Conservation (phyloP, 345 rosid species). For the Excoecaria agallocha region DNA sequence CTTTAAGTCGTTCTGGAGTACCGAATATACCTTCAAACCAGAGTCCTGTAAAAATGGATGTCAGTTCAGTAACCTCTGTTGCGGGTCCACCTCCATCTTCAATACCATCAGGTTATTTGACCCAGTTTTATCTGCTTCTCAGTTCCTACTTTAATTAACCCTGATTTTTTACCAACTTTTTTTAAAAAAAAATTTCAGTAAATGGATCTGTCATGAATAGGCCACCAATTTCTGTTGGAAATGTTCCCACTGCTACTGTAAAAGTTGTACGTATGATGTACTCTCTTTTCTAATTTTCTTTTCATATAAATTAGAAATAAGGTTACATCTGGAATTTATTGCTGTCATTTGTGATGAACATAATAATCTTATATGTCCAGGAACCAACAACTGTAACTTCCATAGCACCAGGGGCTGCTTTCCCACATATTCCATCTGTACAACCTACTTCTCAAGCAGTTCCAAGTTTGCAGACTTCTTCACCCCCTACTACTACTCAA, state of each 20-base stretch:
- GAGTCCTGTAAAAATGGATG: slow-evolving; percentile 81
- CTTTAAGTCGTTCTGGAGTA: slow-evolving; percentile 71
- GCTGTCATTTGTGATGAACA: slow-evolving; percentile 2
- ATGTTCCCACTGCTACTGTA: slow-evolving; percentile 72
- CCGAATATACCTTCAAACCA: slow-evolving; percentile 61
- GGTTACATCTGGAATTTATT: slow-evolving; percentile 9
- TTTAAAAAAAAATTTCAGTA: slow-evolving; percentile 46
- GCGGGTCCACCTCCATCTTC: slow-evolving; percentile 61
- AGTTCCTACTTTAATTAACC: slow-evolving; percentile 11
- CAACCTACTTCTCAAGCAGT: slow-evolving; percentile 75
- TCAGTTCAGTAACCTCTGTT: slow-evolving; percentile 59
- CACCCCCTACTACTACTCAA: slow-evolving; percentile 72
- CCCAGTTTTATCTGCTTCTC: slow-evolving; percentile 6
- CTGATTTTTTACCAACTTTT: no score
- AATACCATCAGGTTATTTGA: slow-evolving; percentile 64
- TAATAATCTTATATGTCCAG: slow-evolving; percentile 36
- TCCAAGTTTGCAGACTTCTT: slow-evolving; percentile 75
- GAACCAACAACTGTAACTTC: slow-evolving; percentile 86
- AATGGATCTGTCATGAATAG: slow-evolving; percentile 64
- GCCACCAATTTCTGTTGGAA: slow-evolving; percentile 66
- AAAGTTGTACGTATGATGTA: slow-evolving; percentile 71
- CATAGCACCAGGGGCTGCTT: slow-evolving; percentile 57
- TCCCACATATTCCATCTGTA: slow-evolving; percentile 65
- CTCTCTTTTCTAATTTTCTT: slow-evolving; percentile 11
- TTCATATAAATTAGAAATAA: slow-evolving; percentile 7